phyloP scores from a whole-genome alignment of 1,284 basidiomycete genomes.

The Anthracocystis setariae region DNA sequence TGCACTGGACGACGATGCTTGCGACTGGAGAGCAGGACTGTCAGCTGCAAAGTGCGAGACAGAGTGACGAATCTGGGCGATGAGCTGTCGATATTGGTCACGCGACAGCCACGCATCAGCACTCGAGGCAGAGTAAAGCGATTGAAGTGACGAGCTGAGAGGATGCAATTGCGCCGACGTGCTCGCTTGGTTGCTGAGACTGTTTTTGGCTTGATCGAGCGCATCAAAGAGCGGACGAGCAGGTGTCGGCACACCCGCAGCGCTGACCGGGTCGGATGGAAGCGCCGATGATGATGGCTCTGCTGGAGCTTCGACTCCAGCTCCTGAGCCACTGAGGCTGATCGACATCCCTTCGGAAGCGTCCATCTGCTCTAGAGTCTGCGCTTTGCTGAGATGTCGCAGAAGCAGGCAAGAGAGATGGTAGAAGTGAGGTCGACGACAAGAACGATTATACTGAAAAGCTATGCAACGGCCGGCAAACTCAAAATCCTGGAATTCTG shows the following conservation, averaged over 20 bases:
- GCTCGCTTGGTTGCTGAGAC: conserved; percentile 12
- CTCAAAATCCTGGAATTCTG: conserved; percentile 2
- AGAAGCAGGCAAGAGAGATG: neutral
- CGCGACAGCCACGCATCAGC: conserved; percentile 26
- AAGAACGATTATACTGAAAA: too few relatives aligned
- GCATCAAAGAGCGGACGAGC: conserved; percentile 15
- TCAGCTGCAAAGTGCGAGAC: conserved; percentile 34
- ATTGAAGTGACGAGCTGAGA: conserved; percentile 31
- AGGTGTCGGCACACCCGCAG: conserved; percentile 13
- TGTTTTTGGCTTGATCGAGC: conserved; percentile 21
- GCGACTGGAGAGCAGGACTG: conserved; percentile 29
- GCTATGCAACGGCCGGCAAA: conserved; percentile 1
- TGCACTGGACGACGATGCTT: conserved; percentile 2
- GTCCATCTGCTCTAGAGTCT: conserved; percentile 4
- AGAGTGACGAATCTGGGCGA: conserved; percentile 43
- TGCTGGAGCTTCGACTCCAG: conserved; percentile 1
- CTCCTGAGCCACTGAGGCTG: neutral
- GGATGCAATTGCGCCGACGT: conserved; percentile 24
- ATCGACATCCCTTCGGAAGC: conserved; percentile 11
- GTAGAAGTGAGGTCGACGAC: neutral
- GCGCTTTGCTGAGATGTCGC: neutral
- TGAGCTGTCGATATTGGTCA: conserved; percentile 39
- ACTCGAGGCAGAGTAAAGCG: conserved; percentile 25
- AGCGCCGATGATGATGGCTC: conserved; percentile 22
- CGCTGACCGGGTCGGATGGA: conserved; percentile 3